phyloP scores from a whole-genome alignment of 305 asterid species.

The Lippia alba region DNA sequence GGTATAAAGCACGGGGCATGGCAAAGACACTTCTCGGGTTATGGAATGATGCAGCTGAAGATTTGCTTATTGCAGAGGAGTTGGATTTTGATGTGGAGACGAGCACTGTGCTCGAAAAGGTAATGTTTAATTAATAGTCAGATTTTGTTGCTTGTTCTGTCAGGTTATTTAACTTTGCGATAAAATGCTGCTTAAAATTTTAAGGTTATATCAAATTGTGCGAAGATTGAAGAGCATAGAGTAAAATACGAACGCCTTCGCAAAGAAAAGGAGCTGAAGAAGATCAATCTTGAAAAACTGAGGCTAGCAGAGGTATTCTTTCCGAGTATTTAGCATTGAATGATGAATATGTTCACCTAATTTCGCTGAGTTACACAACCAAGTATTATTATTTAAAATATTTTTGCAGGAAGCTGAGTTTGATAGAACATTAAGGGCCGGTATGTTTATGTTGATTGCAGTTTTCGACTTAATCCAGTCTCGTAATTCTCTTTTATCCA shows the following conservation, averaged over 20 bases:
- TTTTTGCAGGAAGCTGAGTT: slow-evolving; percentile 36
- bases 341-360: no score
- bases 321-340: no score
- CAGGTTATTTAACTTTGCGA: not conserved
- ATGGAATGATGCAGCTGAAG: slow-evolving; percentile 74
- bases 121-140: slow-evolving; percentile 24
- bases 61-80: slow-evolving; percentile 62
- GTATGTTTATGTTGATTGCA: slow-evolving; percentile 52
- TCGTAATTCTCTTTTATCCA: no score
- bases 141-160: no score
- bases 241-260: slow-evolving; percentile 47
- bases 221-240: slow-evolving; percentile 61
- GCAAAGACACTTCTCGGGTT: slow-evolving; percentile 70
- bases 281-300: not conserved
- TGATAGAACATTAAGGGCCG: slow-evolving; percentile 37
- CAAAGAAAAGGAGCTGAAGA: no score
- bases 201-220: slow-evolving; percentile 63
- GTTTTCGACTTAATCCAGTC: not conserved
- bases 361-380: no score
- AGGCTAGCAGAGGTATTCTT: no score
- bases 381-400: not conserved
- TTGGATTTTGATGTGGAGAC: slow-evolving; percentile 79
- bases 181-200: slow-evolving; percentile 12
- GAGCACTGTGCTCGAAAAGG: slow-evolving; percentile 56
- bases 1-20: slow-evolving; percentile 70